A percentile compares a stretch with the other conserved stretches of the same genome.
Conservation (phyloP, 495 filamentous ascomycete genomes). For the Aspergillus egyptiacus region DNA sequence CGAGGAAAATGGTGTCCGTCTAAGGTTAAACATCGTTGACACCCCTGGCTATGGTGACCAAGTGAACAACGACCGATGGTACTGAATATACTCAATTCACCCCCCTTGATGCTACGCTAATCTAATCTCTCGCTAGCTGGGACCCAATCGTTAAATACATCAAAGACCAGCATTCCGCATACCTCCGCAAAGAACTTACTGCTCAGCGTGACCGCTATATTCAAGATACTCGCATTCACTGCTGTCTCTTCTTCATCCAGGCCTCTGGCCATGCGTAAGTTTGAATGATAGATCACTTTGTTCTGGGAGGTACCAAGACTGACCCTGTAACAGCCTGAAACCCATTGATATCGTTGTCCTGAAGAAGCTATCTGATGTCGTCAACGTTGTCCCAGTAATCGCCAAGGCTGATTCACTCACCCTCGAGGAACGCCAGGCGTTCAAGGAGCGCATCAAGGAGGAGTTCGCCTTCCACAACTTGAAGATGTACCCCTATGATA, state of each 20-base stretch:
- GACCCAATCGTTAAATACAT: conserved; percentile 99
- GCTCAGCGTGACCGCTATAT: conserved; percentile 99
- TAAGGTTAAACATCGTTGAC: conserved; percentile 74
- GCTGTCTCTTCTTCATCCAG: conserved; percentile 99
- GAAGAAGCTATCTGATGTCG: conserved; percentile 97
- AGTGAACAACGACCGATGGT: conserved; percentile 79
- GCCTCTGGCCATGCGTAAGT: conserved; percentile 88
- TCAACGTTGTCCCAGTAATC: conserved; percentile 98
- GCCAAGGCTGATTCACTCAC: conserved; percentile 97
- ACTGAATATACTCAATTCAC: conserved; percentile 14
- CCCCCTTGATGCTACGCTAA: conserved; percentile 20
- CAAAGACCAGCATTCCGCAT: conserved; percentile 99
- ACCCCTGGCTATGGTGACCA: conserved; percentile 77
- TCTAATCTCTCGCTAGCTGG: conserved; percentile 48
- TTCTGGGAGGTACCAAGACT: background rate
- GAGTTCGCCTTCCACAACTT: conserved; percentile 99
- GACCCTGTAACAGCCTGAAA: conserved; percentile 54
- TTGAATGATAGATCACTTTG: background rate
- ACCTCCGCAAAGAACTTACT: conserved; percentile 99
- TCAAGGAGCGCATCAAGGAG: conserved; percentile 99
- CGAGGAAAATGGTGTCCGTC: conserved; percentile 87
- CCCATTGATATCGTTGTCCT: conserved; percentile 99
- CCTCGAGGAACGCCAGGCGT: conserved; percentile 86
- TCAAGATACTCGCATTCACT: conserved; percentile 97
- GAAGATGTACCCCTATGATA: conserved; percentile 99